These are phyloP conservation scores for Volvox reticuliferus DNA, from an alignment of 139 green algal species.

Conservation along the genomic window DNA sequence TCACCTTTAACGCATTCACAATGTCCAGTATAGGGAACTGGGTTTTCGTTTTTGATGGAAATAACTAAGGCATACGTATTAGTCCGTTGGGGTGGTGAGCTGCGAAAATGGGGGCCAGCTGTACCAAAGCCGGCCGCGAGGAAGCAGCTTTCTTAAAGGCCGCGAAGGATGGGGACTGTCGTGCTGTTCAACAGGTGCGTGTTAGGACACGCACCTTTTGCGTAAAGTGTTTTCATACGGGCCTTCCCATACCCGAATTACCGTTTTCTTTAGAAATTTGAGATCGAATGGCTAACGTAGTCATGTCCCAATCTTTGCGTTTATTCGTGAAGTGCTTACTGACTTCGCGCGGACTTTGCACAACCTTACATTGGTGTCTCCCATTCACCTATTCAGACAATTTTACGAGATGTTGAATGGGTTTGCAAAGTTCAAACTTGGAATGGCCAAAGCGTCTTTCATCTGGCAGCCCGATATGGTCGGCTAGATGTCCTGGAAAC, in stretches of 20 bases:
- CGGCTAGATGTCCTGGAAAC: conserved; percentile 43
- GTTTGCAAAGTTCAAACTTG: conserved; percentile 23
- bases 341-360: too few species aligned
- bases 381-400: background rate
- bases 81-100: background rate
- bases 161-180: conserved; percentile 33
- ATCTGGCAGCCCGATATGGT: conserved; percentile 53
- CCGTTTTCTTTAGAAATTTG: too few species aligned
- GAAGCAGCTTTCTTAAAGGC: conserved; percentile 41
- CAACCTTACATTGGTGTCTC: too few species aligned
- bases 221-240: too few species aligned
- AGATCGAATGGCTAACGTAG: too few species aligned
- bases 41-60: background rate
- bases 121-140: conserved; percentile 38
- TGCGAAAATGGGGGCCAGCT: conserved; percentile 20
- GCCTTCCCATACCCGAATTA: too few species aligned
- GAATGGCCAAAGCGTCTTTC: conserved; percentile 55
- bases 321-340: too few species aligned
- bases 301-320: too few species aligned
- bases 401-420: conserved; percentile 25
- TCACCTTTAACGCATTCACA: too few species aligned
- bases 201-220: background rate
- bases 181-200: background rate
- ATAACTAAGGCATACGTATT: background rate
- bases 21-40: too few species aligned